phyloP scores from a whole-genome alignment of 106 monocot species.

The Dioscorea alata region DNA sequence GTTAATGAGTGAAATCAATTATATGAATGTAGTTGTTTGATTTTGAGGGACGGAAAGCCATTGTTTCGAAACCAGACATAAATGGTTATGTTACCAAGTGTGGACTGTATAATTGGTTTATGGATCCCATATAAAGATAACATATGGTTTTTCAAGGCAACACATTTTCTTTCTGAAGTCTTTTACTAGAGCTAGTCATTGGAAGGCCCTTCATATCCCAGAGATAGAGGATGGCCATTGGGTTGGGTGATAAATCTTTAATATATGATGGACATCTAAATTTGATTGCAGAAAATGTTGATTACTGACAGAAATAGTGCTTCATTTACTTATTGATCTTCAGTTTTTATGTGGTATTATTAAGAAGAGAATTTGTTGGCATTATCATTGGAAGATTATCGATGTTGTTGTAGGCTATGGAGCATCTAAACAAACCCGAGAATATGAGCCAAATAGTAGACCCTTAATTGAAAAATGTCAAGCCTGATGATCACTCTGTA shows the following conservation, averaged over 20 bases:
- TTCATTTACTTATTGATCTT: background rate
- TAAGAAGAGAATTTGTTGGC: background rate
- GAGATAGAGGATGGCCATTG: conserved; percentile 55
- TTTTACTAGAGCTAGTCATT: conserved; percentile 80
- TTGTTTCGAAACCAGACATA: too few species aligned
- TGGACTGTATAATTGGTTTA: conserved; percentile 26
- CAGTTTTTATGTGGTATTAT: background rate
- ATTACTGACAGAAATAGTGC: background rate
- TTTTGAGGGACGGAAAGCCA: conserved; percentile 86
- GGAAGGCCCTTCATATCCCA: conserved; percentile 62
- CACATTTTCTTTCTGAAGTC: conserved; percentile 69
- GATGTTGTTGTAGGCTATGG: conserved; percentile 42
- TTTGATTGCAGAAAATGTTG: background rate
- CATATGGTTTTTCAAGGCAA: conserved; percentile 61
- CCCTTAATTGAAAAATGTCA: conserved; percentile 64
- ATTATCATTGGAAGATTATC: background rate
- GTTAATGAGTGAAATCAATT: background rate
- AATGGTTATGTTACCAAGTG: conserved; percentile 29
- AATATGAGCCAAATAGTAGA: conserved; percentile 65
- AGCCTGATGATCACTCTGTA: conserved; percentile 44
- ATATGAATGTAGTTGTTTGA: conserved; percentile 72
- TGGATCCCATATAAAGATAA: conserved; percentile 33
- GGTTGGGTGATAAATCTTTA: conserved; percentile 71
- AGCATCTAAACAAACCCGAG: conserved; percentile 58
- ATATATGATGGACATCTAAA: too few species aligned